Base-by-base conservation (phyloP, 2,329 filamentous ascomycete species). In the Talaromyces sp. region DNA sequence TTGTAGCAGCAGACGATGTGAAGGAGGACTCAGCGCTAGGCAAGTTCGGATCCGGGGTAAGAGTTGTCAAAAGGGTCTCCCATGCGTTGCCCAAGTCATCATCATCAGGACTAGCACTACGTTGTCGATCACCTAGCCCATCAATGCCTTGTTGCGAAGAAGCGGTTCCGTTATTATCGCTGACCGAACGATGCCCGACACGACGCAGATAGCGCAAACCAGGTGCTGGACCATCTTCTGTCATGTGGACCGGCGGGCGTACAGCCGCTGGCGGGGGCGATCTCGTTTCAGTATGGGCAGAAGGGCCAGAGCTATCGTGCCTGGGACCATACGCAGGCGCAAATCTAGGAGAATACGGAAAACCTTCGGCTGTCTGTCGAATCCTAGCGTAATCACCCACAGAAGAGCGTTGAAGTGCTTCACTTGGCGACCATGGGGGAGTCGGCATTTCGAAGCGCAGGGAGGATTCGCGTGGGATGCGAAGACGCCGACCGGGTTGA, bases 1-100 rank as follows among this genome's bases (percentile, higher is more conserved):
- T 69, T 3, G 70, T 65, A 25, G 73, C 71, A 16, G 72, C 70
- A 9, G 69, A 70, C n/a, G 90, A 93, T 0, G 88, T 84, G 73
- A 96, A 96, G 0, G 92, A 96, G 0, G 92, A 93, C 33, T 90
- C 86, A 1, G 86, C 85, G 68, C 90, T 96, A 0, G 92, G 91
- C 2, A 91, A 84, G 65, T 91, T 88, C 16, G 89, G 87, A 73
- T 96, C 92, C 0, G 91, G 91, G 0, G 90, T 88, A 65, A 97
- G 84, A 0, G 91, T 96, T 6, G 84, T 88, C 63, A 92, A 80
- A 60, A 97, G 86, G 2, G 88, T 91, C 64, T 93, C 89, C 93
- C 93, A 97, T 1, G 82, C 81, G 57, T 83, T 82, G 66, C 86
- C 83, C 42, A 80, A 82, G 60, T 77, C 68, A 40, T 75, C 71